A percentile compares a stretch with the other conserved stretches of the same genome.
These are phyloP conservation scores for Phanerochaete carnosa DNA, from an alignment of 768 basidiomycete genomes.

Conservation along the genomic window DNA sequence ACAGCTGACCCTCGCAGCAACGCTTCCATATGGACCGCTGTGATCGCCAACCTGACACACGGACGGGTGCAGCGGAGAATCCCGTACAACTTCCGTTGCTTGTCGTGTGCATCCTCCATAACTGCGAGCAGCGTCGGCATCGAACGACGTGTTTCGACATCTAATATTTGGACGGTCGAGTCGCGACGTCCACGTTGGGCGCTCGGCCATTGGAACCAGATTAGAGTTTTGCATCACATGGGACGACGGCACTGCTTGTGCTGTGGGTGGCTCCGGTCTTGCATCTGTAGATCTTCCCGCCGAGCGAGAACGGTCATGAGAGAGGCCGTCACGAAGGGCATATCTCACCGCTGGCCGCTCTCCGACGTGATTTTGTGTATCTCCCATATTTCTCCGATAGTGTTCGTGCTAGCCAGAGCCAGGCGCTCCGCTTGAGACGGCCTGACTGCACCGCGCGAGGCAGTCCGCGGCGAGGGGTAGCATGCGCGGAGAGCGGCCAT, in stretches of 20 bases:
- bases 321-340: neutral
- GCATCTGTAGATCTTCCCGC: neutral
- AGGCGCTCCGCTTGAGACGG: neutral
- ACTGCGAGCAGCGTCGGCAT: neutral
- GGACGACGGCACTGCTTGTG: neutral
- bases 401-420: neutral
- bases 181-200: neutral
- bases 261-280: neutral
- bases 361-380: no score
- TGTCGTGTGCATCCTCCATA: neutral
- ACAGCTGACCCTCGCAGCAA: slow-evolving; percentile 1
- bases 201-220: neutral
- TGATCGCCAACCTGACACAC: neutral
- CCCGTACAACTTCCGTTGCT: neutral
- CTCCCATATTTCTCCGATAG: neutral
- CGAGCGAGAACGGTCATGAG: neutral
- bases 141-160: neutral
- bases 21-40: neutral
- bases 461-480: neutral
- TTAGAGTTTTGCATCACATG: neutral
- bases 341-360: neutral
- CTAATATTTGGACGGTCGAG: neutral
- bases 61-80: neutral
- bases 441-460: neutral
- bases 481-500: neutral